Percentiles rank a stretch among this genome's conserved stretches.
These are phyloP conservation scores for Aspergillus baeticus DNA, from an alignment of 495 filamentous ascomycete genomes.

Conservation along the genomic window DNA sequence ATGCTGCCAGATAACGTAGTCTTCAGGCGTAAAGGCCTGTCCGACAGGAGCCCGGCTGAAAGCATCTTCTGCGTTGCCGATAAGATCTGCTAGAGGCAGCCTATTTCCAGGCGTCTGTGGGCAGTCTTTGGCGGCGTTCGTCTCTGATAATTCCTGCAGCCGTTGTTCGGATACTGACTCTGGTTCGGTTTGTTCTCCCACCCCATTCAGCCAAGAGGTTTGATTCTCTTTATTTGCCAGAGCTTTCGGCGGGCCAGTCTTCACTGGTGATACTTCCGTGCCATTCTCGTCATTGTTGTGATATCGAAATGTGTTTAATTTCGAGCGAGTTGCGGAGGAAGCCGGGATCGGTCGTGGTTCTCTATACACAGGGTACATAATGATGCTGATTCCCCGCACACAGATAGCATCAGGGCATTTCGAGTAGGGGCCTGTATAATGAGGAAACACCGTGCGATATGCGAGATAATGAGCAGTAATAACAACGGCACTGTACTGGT, in stretches of 20 bases:
- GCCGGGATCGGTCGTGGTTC: slow-evolving; percentile 32
- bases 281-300: slow-evolving; percentile 22
- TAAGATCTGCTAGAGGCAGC: slow-evolving; percentile 75
- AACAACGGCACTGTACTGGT: slow-evolving; percentile 5
- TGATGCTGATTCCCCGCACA: slow-evolving; percentile 6
- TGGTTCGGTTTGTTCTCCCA: slow-evolving; percentile 30
- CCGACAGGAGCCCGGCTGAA: slow-evolving; percentile 34
- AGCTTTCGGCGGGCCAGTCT: slow-evolving; percentile 21
- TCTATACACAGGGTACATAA: slow-evolving; percentile 27
- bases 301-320: slow-evolving; percentile 59
- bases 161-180: slow-evolving; percentile 23
- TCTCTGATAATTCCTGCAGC: slow-evolving; percentile 27
- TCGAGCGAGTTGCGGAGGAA: slow-evolving; percentile 55
- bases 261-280: slow-evolving; percentile 33
- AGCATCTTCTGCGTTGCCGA: slow-evolving; percentile 67
- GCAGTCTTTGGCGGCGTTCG: slow-evolving; percentile 45
- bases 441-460: slow-evolving; percentile 5
- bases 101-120: slow-evolving; percentile 74
- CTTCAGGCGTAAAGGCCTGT: slow-evolving; percentile 60
- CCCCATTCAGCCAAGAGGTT: slow-evolving; percentile 41
- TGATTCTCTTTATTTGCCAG: slow-evolving; percentile 42
- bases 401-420: slow-evolving; percentile 15
- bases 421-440: slow-evolving; percentile 9
- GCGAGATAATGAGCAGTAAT: not conserved
- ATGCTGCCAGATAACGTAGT: slow-evolving; percentile 72